phyloP scores from a whole-genome alignment of 331 rosid genomes.

The Arachis monticola region DNA sequence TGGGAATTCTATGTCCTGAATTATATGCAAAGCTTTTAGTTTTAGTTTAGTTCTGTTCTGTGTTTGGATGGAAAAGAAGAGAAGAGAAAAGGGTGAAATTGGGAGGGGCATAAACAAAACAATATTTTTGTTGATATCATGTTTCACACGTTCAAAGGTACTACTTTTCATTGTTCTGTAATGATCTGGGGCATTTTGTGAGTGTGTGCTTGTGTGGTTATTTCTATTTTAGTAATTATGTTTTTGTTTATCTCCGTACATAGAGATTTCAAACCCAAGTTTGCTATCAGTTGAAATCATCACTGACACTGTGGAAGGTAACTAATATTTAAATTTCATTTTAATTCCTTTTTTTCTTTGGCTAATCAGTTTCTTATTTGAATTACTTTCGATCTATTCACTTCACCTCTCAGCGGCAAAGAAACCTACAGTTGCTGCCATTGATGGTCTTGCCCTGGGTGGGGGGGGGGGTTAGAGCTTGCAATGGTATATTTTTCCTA shows the following conservation, averaged over 20 bases:
- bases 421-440: constrained; percentile 97
- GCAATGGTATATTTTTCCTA: constrained; percentile 75
- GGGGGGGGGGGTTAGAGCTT: constrained; percentile 78
- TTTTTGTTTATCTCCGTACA: constrained; percentile 24
- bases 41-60: neutral
- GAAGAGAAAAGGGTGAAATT: neutral
- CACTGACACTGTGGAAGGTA: constrained; percentile 82
- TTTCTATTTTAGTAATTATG: constrained; percentile 21
- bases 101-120: neutral
- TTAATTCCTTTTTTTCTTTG: neutral
- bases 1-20: constrained; percentile 4
- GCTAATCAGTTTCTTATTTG: constrained; percentile 14
- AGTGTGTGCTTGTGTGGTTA: constrained; percentile 54
- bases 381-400: constrained; percentile 23
- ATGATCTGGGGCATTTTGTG: constrained; percentile 38
- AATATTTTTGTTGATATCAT: neutral
- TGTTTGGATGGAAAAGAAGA: neutral
- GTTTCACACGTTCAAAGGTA: too few species aligned
- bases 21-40: neutral
- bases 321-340: constrained; percentile 4
- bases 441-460: constrained; percentile 98
- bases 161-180: too few species aligned
- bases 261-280: constrained; percentile 59
- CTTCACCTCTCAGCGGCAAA: constrained; percentile 62
- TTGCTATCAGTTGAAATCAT: constrained; percentile 66